phyloP scores from a whole-genome alignment of 345 rosid species.

The Kernera saxatilis region DNA sequence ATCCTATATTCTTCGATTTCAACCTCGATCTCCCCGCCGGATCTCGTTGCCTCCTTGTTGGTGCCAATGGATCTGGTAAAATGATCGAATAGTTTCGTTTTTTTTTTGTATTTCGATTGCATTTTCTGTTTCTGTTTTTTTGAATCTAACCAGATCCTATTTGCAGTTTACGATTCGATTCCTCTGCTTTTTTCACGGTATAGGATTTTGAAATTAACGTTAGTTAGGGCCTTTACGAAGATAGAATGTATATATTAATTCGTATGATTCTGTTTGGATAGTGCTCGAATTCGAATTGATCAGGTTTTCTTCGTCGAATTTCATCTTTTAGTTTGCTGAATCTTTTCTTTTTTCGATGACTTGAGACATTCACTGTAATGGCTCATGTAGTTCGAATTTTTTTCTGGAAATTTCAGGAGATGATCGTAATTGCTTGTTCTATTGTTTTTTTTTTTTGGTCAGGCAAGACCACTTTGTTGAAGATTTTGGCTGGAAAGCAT shows the following conservation, averaged over 20 bases:
- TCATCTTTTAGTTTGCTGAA: background rate
- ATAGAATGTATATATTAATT: background rate
- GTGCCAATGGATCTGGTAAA: conserved; percentile 95
- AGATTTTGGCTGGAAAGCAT: conserved; percentile 85
- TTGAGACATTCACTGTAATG: too few relatives aligned
- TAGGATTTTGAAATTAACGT: background rate
- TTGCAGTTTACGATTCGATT: background rate
- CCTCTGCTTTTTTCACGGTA: background rate
- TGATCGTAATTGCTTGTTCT: background rate
- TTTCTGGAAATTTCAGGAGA: background rate
- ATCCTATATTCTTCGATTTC: conserved; percentile 75
- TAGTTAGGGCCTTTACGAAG: background rate
- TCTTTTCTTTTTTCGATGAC: background rate
- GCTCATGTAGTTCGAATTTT: too few relatives aligned
- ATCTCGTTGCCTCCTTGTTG: conserved; percentile 92
- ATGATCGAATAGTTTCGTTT: background rate
- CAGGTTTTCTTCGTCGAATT: too few relatives aligned
- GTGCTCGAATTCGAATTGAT: background rate
- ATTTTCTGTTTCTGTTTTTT: background rate
- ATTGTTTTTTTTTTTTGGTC: background rate
- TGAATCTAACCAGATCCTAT: background rate
- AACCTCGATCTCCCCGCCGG: conserved; percentile 60
- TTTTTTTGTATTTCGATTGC: background rate
- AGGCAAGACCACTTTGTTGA: conserved; percentile 90
- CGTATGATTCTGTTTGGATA: background rate